Percentiles rank a stretch among this genome's conserved stretches.
Conservation (phyloP, 495 filamentous ascomycete genomes). For the Neurospora sp. region DNA sequence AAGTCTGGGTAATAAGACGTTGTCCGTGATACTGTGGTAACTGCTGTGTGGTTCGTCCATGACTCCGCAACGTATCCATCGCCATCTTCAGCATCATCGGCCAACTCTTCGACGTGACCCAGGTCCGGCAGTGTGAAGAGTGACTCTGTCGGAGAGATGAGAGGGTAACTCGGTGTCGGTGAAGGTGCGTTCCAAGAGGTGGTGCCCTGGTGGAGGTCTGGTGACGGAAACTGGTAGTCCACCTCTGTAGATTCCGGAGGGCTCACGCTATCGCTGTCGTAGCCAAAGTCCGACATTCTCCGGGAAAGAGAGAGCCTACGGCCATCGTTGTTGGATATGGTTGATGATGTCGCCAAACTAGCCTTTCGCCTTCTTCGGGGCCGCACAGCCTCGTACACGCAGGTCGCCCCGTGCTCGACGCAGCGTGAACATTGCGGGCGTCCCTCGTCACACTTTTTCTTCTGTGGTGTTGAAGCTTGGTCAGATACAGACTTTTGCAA, state of each 20-base stretch:
- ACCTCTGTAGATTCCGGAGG: slow-evolving; percentile 3
- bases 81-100: neutral
- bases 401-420: slow-evolving; percentile 40
- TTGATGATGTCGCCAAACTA: slow-evolving; percentile 12
- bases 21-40: slow-evolving; percentile 9
- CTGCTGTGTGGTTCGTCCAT: neutral
- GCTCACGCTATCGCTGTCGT: slow-evolving; percentile 7
- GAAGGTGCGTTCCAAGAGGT: neutral
- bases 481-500: neutral
- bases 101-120: neutral
- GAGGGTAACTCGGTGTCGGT: neutral
- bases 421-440: slow-evolving; percentile 50
- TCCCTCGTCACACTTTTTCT: slow-evolving; percentile 58
- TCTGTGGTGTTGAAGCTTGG: slow-evolving; percentile 24
- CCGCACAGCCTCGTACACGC: slow-evolving; percentile 47
- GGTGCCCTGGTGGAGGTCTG: neutral
- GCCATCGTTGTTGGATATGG: neutral
- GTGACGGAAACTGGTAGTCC: neutral
- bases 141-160: neutral
- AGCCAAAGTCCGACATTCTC: slow-evolving; percentile 12
- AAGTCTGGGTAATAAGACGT: slow-evolving; percentile 26
- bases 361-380: slow-evolving; percentile 46
- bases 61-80: neutral
- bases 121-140: neutral
- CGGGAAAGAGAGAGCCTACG: slow-evolving; percentile 4